phyloP scores from a whole-genome alignment of 208 protist genomes.

The Giardia muris region DNA sequence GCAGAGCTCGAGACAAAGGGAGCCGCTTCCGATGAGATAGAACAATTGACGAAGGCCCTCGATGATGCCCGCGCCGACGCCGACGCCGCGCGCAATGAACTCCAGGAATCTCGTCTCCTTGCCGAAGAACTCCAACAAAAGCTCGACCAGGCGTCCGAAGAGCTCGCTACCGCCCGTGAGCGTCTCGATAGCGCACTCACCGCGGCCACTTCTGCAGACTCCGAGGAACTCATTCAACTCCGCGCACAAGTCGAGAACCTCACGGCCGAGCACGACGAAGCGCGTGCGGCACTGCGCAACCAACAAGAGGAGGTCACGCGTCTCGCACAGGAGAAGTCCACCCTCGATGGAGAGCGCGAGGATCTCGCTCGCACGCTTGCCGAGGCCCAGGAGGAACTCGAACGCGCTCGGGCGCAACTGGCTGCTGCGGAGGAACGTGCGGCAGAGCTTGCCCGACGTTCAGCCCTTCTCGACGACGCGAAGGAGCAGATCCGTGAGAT shows the following conservation, averaged over 20 bases:
- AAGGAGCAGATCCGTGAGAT: neutral
- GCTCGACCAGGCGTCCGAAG: too few species aligned
- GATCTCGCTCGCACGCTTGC: neutral
- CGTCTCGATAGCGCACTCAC: too few species aligned
- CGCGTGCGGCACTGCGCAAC: neutral
- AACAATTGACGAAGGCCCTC: neutral
- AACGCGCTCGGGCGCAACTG: neutral
- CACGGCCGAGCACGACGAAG: neutral
- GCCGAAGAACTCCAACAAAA: too few species aligned
- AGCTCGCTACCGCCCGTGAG: too few species aligned
- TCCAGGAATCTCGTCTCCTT: neutral
- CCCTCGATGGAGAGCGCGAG: neutral
- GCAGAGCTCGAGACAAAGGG: neutral
- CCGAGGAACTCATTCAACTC: too few species aligned
- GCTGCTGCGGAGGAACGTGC: neutral
- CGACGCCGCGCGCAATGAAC: neutral
- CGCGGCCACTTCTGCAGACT: too few species aligned
- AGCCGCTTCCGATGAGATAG: neutral
- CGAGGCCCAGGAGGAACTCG: neutral
- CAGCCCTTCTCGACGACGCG: neutral
- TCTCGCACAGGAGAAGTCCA: neutral
- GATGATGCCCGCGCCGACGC: neutral
- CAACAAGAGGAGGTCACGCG: neutral
- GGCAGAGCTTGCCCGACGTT: neutral
- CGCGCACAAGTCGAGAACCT: neutral